Evolutionary conservation across 1,284 basidiomycete genomes (phyloP), one percentile per base, ranked within the genome.

Genomic region (Sanghuangporus weigelae): DNA sequence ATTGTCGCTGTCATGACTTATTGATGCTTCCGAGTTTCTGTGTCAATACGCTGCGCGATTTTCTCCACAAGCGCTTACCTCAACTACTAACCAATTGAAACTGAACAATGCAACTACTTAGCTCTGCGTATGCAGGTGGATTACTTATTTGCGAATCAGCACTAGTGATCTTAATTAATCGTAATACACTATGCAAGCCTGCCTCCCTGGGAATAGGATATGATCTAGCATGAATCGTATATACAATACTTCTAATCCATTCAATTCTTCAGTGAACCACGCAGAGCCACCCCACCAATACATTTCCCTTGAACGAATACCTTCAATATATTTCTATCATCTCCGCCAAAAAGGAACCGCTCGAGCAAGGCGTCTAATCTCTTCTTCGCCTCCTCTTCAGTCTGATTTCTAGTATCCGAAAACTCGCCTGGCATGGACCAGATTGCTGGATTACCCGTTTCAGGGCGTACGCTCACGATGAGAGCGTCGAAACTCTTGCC

Each of bases 401-500:
- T 46, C 44, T 16, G 21, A 14, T 19, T 11, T 46, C 11, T 46
- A 16, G 44, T 4, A 58, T 72, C 70, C 60, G 55, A 36, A 39
- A 38, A 48, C 49, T 77, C 73, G 49, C 74, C 64, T 56, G 74
- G 76, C 50, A 79, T 69, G 61, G 80, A 78, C 86, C 89, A 92
- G 54, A 92, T 69, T 31, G 78, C 79, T 3, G 86, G 85, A 70
- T 89, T 89, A 3, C 81, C 81, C 21, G 81, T 73, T 54, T 79
- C 80, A 51, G 74, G 73, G 59, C 75, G 75, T 67, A 81, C 78
- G 76, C 77, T 85, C 62, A 85, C 85, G 5, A 94, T 69, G 11
- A 98, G 77, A 1, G 96, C 96, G 73, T 99, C 96, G 72, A 98
- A 98, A 67, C 87, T 87, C 76, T 94, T 96, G 2, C 94, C 94